Conservation (phyloP, 164 flowering plant species). For the Stephania japonica region DNA sequence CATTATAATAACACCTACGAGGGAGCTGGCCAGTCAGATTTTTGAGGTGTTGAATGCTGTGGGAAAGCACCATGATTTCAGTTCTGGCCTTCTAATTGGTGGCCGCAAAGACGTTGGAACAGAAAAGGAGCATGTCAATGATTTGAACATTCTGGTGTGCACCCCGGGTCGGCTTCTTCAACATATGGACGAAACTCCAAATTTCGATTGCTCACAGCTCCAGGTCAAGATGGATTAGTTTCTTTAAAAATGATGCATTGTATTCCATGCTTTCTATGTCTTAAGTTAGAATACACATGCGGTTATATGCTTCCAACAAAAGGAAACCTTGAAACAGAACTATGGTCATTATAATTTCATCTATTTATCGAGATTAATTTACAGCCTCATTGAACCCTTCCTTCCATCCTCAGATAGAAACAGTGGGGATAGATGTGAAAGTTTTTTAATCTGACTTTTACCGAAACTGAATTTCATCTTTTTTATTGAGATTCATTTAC, state of each 20-base stretch:
- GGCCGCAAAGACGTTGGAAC: conserved; percentile 76
- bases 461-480: background rate
- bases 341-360: background rate
- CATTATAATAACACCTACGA: conserved; percentile 90
- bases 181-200: conserved; percentile 96
- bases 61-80: conserved; percentile 73
- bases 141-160: conserved; percentile 78
- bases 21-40: conserved; percentile 80
- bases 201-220: conserved; percentile 90
- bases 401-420: too few relatives aligned
- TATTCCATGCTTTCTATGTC: background rate
- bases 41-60: conserved; percentile 69
- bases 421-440: too few relatives aligned
- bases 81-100: conserved; percentile 95
- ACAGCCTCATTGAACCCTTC: background rate
- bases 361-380: too few relatives aligned
- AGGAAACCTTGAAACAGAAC: background rate
- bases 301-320: background rate
- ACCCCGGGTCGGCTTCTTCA: conserved; percentile 98
- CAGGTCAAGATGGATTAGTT: conserved; percentile 49
- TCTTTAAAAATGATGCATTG: background rate
- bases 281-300: background rate
- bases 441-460: background rate
- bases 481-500: background rate
- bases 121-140: conserved; percentile 72